phyloP scores from a whole-genome alignment of 768 basidiomycete species.

The Termitomyces sp. region DNA sequence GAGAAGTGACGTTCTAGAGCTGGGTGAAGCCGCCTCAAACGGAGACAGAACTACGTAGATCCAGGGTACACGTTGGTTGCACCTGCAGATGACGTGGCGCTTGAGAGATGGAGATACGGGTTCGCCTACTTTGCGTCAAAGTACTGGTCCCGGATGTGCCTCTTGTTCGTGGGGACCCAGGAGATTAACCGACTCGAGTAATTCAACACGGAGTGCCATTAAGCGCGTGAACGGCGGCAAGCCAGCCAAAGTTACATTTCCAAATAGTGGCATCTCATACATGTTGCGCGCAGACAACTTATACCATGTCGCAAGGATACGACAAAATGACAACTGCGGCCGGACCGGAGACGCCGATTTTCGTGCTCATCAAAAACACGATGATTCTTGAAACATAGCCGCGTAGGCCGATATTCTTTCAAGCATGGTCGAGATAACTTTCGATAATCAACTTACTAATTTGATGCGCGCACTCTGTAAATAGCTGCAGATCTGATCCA shows the following conservation, averaged over 20 bases:
- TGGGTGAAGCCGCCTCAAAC: constrained; percentile 13
- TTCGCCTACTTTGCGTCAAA: neutral
- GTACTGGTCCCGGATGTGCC: constrained; percentile 5
- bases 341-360: constrained; percentile 11
- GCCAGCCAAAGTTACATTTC: neutral
- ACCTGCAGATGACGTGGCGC: constrained; percentile 19
- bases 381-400: constrained; percentile 6
- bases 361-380: neutral
- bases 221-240: neutral
- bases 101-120: constrained; percentile 13
- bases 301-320: constrained; percentile 7
- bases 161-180: constrained; percentile 5
- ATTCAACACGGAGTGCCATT: neutral
- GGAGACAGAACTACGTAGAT: constrained; percentile 6
- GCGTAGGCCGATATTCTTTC: constrained; percentile 2
- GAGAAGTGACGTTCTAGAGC: neutral
- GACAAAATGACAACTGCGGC: constrained; percentile 4
- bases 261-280: neutral
- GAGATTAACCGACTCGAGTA: neutral
- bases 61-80: constrained; percentile 8
- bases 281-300: neutral
- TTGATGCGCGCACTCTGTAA: neutral
- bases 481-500: neutral
- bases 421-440: neutral
- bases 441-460: neutral